Conservation (phyloP, 257 asterid genomes). For the Solanum lignicaule region DNA sequence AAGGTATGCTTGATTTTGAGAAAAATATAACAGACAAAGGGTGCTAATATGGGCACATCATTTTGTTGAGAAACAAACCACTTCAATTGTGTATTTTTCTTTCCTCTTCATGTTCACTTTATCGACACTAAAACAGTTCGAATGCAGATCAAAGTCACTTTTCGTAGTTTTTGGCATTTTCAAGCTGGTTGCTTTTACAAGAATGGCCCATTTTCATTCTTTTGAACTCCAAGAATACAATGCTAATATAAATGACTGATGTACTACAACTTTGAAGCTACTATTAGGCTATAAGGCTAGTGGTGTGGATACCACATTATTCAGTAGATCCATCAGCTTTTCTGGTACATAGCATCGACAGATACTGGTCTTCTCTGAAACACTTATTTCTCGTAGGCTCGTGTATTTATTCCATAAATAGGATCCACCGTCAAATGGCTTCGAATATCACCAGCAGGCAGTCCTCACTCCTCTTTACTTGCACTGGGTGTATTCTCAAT, state of each 20-base stretch:
- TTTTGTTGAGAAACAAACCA: not conserved
- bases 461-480: not conserved
- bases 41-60: not conserved
- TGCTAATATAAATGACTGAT: not conserved
- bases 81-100: not conserved
- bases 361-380: not conserved
- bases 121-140: not conserved
- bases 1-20: not conserved
- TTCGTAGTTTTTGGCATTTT: not conserved
- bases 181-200: not conserved
- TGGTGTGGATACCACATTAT: not conserved
- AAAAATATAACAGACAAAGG: not conserved
- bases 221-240: not conserved
- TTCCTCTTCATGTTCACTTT: not conserved
- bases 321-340: not conserved
- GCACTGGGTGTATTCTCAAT: constrained; percentile 1
- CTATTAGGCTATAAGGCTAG: not conserved
- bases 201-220: not conserved
- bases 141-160: not conserved
- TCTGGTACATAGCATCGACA: not conserved
- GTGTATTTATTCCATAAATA: not conserved
- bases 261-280: not conserved
- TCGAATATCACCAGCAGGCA: not conserved
- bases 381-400: not conserved
- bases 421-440: not conserved